phyloP scores from a whole-genome alignment of 352 stramenopile species.

The Globisporangium splendens region DNA sequence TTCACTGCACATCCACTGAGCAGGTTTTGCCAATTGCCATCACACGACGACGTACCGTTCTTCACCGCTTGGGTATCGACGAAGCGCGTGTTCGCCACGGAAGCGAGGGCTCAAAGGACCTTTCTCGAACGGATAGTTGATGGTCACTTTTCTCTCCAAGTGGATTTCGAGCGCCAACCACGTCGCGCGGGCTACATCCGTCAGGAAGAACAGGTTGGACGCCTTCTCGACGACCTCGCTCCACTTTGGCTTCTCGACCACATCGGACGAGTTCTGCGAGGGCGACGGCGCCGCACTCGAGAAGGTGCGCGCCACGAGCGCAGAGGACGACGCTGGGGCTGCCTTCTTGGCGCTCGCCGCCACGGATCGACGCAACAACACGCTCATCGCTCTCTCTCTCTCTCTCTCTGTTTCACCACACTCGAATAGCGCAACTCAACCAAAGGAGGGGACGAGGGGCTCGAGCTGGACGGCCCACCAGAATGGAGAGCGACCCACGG shows the following conservation, averaged over 20 bases:
- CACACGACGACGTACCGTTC: conserved; percentile 77
- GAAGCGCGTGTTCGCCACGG: conserved; percentile 97
- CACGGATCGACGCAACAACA: conserved; percentile 63
- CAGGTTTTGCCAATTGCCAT: neutral
- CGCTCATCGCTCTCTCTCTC: conserved; percentile 27
- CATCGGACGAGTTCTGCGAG: conserved; percentile 15
- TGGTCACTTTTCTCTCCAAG: conserved; percentile 93
- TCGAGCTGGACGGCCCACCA: no score
- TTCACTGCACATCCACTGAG: no score
- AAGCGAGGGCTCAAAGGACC: conserved; percentile 95
- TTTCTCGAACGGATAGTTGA: conserved; percentile 99
- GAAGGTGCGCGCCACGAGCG: conserved; percentile 23
- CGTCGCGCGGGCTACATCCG: conserved; percentile 71
- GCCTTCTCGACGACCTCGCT: conserved; percentile 78
- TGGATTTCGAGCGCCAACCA: conserved; percentile 83
- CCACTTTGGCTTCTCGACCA: conserved; percentile 57
- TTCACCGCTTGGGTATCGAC: conserved; percentile 98
- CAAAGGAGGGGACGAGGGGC: neutral
- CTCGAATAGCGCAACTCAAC: conserved; percentile 16
- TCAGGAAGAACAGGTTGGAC: conserved; percentile 82
- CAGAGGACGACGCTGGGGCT: conserved; percentile 7
- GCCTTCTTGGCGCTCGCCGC: conserved; percentile 29
- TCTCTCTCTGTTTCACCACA: neutral
- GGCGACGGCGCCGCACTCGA: conserved; percentile 22
- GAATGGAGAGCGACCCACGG: no score